Conservation (phyloP, 2,329 filamentous ascomycete genomes). For the Cucurbitaria berberidis region DNA sequence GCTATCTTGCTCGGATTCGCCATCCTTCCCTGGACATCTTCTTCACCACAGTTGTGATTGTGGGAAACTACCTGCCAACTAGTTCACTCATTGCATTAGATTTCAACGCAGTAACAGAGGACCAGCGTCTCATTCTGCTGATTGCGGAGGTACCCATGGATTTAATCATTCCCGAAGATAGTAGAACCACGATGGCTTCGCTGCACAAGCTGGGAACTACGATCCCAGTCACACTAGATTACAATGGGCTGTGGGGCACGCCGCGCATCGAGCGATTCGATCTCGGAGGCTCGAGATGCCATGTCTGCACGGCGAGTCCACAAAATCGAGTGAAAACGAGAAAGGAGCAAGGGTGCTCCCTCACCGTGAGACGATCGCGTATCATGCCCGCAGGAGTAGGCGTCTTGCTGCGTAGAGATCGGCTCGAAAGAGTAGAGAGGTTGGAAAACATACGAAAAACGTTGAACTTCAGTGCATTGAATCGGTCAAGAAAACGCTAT, state of each 20-base stretch:
- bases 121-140: background rate
- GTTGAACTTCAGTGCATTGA: background rate
- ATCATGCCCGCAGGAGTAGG: background rate
- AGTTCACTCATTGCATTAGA: background rate
- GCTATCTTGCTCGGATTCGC: background rate
- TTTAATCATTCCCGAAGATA: background rate
- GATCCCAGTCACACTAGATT: background rate
- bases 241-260: background rate
- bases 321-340: too few species aligned
- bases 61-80: background rate
- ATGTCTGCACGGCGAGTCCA: background rate
- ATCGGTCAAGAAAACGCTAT: background rate
- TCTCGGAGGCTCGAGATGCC: background rate
- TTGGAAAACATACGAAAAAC: background rate
- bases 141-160: background rate
- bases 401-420: background rate
- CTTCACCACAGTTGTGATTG: background rate
- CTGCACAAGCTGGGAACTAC: background rate
- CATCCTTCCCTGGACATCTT: background rate
- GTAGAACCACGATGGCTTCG: too few species aligned
- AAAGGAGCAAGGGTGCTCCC: too few species aligned
- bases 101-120: background rate
- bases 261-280: background rate
- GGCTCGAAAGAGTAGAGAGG: background rate
- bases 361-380: too few species aligned